phyloP scores from a whole-genome alignment of 2,329 filamentous ascomycete species.

The Trichophaea hybrida region DNA sequence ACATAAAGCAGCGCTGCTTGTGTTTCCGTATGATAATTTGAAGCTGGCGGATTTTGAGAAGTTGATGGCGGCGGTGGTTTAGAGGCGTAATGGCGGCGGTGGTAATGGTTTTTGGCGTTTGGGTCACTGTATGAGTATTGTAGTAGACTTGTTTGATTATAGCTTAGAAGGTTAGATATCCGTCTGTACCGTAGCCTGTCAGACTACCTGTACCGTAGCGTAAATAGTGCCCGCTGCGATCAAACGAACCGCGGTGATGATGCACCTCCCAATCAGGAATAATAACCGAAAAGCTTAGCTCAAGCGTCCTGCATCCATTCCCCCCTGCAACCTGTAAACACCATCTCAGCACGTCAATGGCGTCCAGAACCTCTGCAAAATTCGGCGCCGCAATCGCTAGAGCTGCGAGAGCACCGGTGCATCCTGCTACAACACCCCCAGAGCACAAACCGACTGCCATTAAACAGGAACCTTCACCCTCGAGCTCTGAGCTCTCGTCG shows the following conservation, averaged over 20 bases:
- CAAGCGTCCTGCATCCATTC: no score
- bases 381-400: neutral
- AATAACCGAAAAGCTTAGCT: no score
- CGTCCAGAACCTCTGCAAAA: neutral
- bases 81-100: neutral
- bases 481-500: constrained; percentile 1
- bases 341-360: no score
- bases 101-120: neutral
- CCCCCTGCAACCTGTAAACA: no score
- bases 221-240: no score
- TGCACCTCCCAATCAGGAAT: no score
- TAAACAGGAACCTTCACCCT: neutral
- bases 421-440: neutral
- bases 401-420: neutral
- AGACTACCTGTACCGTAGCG: no score
- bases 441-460: neutral
- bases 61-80: neutral
- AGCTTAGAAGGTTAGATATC: neutral
- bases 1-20: constrained; percentile 68
- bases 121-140: neutral
- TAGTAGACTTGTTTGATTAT: neutral
- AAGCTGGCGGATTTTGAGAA: constrained; percentile 6
- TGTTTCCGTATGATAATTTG: constrained; percentile 81
- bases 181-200: no score
- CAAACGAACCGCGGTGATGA: no score